phyloP scores from a whole-genome alignment of 2,329 filamentous ascomycete genomes.

The Lecanicillium sp. region DNA sequence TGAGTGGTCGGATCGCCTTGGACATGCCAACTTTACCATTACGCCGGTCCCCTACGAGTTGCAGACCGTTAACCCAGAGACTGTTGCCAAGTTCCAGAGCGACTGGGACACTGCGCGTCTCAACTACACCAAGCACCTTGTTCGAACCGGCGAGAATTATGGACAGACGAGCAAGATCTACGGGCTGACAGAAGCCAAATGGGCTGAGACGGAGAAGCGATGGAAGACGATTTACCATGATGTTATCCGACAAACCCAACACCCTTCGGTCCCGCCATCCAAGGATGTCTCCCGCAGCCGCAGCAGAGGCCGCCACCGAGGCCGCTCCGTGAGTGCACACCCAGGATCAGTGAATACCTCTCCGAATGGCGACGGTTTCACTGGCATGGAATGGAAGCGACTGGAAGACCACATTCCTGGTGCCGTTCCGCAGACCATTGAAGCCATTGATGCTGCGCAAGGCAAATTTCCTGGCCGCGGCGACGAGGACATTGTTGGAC shows the following conservation, averaged over 20 bases:
- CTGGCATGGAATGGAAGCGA: conserved; percentile 32
- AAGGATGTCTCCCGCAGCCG: conserved; percentile 26
- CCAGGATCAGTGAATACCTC: conserved; percentile 25
- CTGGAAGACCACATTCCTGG: conserved; percentile 50
- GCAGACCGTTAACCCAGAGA: conserved; percentile 47
- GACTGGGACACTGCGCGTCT: conserved; percentile 78
- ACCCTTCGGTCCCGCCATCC: conserved; percentile 16
- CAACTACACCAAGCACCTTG: conserved; percentile 85
- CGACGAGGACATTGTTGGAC: conserved; percentile 87
- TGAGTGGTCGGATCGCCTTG: conserved; percentile 76
- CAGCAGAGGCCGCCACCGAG: conserved; percentile 29
- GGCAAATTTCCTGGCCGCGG: conserved; percentile 85
- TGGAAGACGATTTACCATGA: conserved; percentile 67
- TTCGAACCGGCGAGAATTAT: conserved; percentile 83
- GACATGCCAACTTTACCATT: conserved; percentile 91
- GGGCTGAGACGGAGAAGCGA: conserved; percentile 66
- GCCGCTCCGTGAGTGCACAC: conserved; percentile 32
- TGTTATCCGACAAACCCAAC: conserved; percentile 46
- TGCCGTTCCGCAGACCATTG: conserved; percentile 60
- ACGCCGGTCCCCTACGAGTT: conserved; percentile 72
- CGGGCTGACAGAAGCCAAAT: conserved; percentile 77
- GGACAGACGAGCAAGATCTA: conserved; percentile 85
- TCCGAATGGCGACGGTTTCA: conserved; percentile 29
- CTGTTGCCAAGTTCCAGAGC: conserved; percentile 54
- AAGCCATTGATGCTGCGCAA: conserved; percentile 54